Conservation (phyloP, 2,329 filamentous ascomycete genomes). For the Penicillium sp. region DNA sequence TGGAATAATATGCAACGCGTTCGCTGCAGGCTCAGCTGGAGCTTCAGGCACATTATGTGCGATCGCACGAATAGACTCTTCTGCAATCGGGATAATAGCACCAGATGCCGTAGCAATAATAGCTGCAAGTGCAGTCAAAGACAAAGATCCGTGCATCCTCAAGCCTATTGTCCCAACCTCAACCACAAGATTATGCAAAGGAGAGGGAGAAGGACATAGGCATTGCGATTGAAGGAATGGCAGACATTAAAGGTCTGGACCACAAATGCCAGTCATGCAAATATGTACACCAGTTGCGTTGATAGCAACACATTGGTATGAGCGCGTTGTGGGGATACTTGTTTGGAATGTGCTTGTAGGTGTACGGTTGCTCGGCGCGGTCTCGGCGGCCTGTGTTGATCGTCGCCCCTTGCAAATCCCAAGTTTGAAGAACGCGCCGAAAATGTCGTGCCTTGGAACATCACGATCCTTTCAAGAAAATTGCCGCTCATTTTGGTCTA, state of each 20-base stretch:
- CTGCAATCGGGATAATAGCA: constrained; percentile 13
- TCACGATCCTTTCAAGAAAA: background rate
- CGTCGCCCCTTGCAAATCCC: background rate
- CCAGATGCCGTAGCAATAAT: constrained; percentile 11
- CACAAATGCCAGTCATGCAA: background rate
- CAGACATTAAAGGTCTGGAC: background rate
- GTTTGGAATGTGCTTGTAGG: background rate
- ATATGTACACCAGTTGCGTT: background rate
- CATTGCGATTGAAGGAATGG: constrained; percentile 4
- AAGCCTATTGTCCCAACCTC: constrained; percentile 8
- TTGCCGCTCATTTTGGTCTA: background rate
- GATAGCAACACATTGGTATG: background rate
- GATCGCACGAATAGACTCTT: background rate
- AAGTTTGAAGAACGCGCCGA: background rate
- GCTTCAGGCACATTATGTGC: background rate
- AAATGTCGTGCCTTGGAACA: background rate
- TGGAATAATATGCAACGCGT: constrained; percentile 2
- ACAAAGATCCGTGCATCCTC: constrained; percentile 19
- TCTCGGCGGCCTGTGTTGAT: background rate
- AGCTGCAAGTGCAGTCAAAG: constrained; percentile 12
- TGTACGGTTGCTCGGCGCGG: background rate
- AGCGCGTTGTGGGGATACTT: background rate
- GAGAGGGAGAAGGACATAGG: background rate
- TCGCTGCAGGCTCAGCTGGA: background rate
- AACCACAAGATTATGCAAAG: constrained; percentile 1